Evolutionary conservation across 2,329 filamentous ascomycete species (phyloP).

Genomic region (Coniochaeta sp.): DNA sequence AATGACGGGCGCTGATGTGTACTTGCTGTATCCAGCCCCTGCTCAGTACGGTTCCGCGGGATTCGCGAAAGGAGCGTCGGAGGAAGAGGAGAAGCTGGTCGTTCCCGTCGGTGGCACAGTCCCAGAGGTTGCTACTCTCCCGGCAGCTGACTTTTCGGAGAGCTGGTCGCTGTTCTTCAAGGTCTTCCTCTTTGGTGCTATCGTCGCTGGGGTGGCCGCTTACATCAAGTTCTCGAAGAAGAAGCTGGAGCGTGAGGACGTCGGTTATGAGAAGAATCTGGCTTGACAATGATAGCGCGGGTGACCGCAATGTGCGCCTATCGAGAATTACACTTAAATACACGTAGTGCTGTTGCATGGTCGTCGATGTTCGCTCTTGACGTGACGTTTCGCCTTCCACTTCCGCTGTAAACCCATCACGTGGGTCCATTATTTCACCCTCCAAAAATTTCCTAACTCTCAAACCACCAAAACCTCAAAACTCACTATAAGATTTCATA

Average conservation of each 20-base stretch:
- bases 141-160: slow-evolving; percentile 12
- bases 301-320: too few species aligned
- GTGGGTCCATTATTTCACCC: slow-evolving; percentile 15
- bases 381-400: background rate
- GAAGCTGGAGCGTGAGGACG: slow-evolving; percentile 20
- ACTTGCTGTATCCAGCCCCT: slow-evolving; percentile 19
- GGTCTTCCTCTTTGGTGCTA: slow-evolving; percentile 40
- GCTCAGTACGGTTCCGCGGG: slow-evolving; percentile 25
- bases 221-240: slow-evolving; percentile 35
- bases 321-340: too few species aligned
- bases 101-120: slow-evolving; percentile 10
- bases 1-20: slow-evolving; percentile 20
- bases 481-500: background rate
- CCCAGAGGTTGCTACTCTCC: slow-evolving; percentile 16
- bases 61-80: slow-evolving; percentile 28
- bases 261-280: slow-evolving; percentile 37
- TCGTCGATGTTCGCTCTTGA: too few species aligned
- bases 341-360: too few species aligned
- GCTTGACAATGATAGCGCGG: slow-evolving; percentile 19
- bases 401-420: slow-evolving; percentile 15
- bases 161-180: slow-evolving; percentile 41
- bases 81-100: slow-evolving; percentile 19
- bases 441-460: slow-evolving; percentile 2
- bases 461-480: background rate
- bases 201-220: slow-evolving; percentile 36